Base-by-base conservation (phyloP, 2,329 filamentous ascomycete species). In the Gremmenia infestans region DNA sequence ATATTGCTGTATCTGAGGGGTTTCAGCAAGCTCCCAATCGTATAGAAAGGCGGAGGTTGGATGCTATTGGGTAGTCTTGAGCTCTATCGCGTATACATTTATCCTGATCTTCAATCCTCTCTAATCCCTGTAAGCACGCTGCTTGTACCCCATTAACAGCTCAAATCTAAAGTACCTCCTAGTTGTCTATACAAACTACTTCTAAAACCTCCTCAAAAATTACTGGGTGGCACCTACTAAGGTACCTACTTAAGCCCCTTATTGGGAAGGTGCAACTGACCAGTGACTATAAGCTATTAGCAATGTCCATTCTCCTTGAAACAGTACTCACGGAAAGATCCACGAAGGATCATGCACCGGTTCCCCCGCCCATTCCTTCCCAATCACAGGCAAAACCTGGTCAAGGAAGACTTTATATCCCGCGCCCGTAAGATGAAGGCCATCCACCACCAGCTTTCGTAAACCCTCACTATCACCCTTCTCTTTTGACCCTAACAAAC, bases 371-470 rank as follows among this genome's bases (percentile, higher is more conserved):
- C 67, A 68, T 6, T 54, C 55, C 25, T 48, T 45, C 3, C 66
- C 63, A 42, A 69, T 54, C 14, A 56, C 36, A n/a, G 59, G 52
- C 14, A 65, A n/a, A 3, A 70, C 55, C 48, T 54, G 53, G 9
- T 65, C 46, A 12, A 64, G 54, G 40, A 70, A 66, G 8, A 69
- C 55, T 42, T 63, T 63, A 48, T 70, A 70, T 5, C 66, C 67
- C 28, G 59, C 61, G 17, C 61, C 63, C 42, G 64, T 68, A 11
- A 69, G 60, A 60, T 70, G 68, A 19, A 70, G 55, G 8, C 67
- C 68, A 49, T 68, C 67, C 3, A 59, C 55, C 15, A 69, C 53
- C 6, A 68, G 51, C n/a, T 32, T 55, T 50, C 57, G 45, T 12
- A 65, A 50, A 7, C 56, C 63, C 36, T 56, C 46, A 40, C 50